phyloP scores from a whole-genome alignment of 2,329 filamentous ascomycete genomes.

The Exophiala sp. region DNA sequence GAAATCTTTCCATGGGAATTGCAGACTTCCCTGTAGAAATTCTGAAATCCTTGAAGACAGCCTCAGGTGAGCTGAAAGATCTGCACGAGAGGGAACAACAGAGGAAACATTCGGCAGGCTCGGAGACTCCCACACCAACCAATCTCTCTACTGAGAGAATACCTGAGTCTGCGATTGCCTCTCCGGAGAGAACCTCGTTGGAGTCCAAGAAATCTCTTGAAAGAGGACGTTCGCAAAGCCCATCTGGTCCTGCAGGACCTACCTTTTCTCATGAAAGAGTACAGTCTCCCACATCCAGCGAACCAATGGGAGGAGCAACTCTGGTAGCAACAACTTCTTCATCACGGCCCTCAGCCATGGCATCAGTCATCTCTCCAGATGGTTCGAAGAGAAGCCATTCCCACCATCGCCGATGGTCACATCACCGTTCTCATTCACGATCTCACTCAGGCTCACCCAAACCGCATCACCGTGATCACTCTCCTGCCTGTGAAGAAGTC shows the following conservation, averaged over 20 bases:
- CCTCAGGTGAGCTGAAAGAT: slow-evolving; percentile 25
- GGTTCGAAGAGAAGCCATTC: slow-evolving; percentile 8
- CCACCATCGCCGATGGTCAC: slow-evolving; percentile 13
- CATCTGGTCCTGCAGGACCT: too few relatives aligned
- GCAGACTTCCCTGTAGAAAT: slow-evolving; percentile 65
- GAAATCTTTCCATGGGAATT: slow-evolving; percentile 75
- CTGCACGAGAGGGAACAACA: slow-evolving; percentile 18
- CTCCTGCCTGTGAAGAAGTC: slow-evolving; percentile 26
- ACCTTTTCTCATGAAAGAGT: too few relatives aligned
- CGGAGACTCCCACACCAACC: slow-evolving; percentile 9
- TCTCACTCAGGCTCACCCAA: slow-evolving; percentile 18
- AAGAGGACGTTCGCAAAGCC: too few relatives aligned
- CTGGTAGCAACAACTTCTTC: neutral
- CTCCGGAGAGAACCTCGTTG: too few relatives aligned
- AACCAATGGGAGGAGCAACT: neutral
- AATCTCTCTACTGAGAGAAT: neutral
- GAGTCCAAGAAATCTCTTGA: too few relatives aligned
- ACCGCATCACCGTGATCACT: slow-evolving; percentile 12
- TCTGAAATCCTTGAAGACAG: slow-evolving; percentile 39
- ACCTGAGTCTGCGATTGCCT: too few relatives aligned
- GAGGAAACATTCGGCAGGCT: neutral
- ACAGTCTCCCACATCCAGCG: neutral
- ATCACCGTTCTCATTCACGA: slow-evolving; percentile 24
- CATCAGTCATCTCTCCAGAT: slow-evolving; percentile 17
- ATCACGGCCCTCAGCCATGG: slow-evolving; percentile 18